Evolutionary conservation across 805 yeast genomes (phyloP).

Genomic region (Lachancea sp.): DNA sequence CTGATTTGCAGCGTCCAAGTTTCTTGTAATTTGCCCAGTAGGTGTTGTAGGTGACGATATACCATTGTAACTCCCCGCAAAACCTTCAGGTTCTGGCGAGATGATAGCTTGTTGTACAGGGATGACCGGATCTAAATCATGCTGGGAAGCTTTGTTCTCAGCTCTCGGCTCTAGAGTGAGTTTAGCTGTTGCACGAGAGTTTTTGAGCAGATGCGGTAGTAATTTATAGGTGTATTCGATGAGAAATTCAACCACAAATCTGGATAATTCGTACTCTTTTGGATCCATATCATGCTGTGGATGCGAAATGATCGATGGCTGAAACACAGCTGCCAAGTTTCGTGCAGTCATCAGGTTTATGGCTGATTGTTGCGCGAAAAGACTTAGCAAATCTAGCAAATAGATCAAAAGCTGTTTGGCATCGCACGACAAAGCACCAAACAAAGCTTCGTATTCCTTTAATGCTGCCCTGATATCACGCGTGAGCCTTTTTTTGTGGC

Average conservation of each 20-base stretch:
- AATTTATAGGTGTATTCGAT: constrained; percentile 79
- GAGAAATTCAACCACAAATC: constrained; percentile 80
- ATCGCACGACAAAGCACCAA: constrained; percentile 65
- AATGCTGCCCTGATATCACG: constrained; percentile 64
- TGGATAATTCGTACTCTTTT: constrained; percentile 81
- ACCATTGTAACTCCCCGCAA: not conserved
- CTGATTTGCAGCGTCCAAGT: not conserved
- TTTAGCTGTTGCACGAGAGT: constrained; percentile 25
- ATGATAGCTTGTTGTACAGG: constrained; percentile 6
- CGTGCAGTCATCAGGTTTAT: constrained; percentile 87
- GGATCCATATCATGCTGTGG: constrained; percentile 91
- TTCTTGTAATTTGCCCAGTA: not conserved
- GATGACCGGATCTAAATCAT: not conserved
- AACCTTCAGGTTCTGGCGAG: constrained; percentile 4
- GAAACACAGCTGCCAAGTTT: constrained; percentile 92
- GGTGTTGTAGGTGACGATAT: constrained; percentile 6
- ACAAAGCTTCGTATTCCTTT: constrained; percentile 60
- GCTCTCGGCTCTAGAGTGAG: not conserved
- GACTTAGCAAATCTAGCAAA: constrained; percentile 75
- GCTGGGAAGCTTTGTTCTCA: not conserved
- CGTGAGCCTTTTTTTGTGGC: constrained; percentile 51
- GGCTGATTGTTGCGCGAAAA: constrained; percentile 72
- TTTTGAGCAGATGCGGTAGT: constrained; percentile 47
- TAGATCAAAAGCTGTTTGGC: constrained; percentile 80
- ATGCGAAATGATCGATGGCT: constrained; percentile 91